These are phyloP conservation scores for Paraphaeosphaeria sporulosa DNA, from an alignment of 2,329 filamentous ascomycete genomes.

Conservation along the genomic window DNA sequence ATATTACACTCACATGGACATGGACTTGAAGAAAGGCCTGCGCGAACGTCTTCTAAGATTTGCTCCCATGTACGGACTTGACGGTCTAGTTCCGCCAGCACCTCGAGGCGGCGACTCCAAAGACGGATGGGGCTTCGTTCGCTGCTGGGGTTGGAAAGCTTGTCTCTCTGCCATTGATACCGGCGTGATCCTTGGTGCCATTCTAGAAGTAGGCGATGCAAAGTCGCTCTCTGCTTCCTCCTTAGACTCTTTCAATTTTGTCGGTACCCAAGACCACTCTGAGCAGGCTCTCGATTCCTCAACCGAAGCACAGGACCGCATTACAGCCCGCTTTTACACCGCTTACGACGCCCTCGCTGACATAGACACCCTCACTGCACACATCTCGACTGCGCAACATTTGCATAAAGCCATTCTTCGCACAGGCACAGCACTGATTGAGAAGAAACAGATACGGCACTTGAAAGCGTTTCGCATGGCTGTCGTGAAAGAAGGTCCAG, in stretches of 20 bases:
- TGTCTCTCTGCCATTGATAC: constrained; percentile 93
- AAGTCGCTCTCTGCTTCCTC: constrained; percentile 42
- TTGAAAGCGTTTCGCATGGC: constrained; percentile 93
- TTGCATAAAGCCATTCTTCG: constrained; percentile 92
- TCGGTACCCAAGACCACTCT: constrained; percentile 34
- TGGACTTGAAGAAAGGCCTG: constrained; percentile 89
- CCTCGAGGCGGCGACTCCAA: constrained; percentile 73
- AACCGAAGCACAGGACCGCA: constrained; percentile 53
- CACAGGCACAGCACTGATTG: constrained; percentile 87
- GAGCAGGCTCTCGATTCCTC: constrained; percentile 30
- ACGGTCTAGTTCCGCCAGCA: constrained; percentile 83
- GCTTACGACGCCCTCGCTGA: constrained; percentile 64
- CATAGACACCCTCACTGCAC: constrained; percentile 75
- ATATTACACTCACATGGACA: constrained; percentile 98
- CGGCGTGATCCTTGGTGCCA: constrained; percentile 87
- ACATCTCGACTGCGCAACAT: constrained; percentile 84
- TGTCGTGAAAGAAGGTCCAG: constrained; percentile 92
- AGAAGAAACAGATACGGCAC: constrained; percentile 93
- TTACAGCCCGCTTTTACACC: constrained; percentile 63
- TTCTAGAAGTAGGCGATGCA: constrained; percentile 86
- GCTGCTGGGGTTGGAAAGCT: constrained; percentile 97
- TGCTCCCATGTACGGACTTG: constrained; percentile 89
- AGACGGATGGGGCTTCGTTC: constrained; percentile 95
- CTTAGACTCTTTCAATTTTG: constrained; percentile 41
- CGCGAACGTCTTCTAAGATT: constrained; percentile 88